Percentiles rank a stretch among this genome's conserved stretches.
Conservation (phyloP, 164 flowering plant genomes). For the Liriodendron chinense region DNA sequence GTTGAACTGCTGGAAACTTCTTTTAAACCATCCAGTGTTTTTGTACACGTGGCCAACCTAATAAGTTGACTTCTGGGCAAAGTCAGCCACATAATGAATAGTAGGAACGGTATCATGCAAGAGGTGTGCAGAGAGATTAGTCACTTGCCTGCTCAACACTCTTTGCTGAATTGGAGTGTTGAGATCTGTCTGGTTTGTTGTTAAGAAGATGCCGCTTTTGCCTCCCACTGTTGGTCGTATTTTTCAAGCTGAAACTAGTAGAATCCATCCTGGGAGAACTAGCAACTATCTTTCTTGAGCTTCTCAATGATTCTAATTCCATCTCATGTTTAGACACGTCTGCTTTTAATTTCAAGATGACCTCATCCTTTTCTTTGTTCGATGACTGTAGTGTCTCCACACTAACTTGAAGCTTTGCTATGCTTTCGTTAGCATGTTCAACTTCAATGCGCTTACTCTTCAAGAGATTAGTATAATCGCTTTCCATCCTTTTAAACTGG, state of each 20-base stretch:
- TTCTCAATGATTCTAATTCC: slow-evolving; percentile 47
- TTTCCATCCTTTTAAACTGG: slow-evolving; percentile 63
- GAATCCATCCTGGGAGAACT: slow-evolving; percentile 30
- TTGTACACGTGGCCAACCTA: not conserved
- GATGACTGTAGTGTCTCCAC: slow-evolving; percentile 54
- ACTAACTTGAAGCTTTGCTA: slow-evolving; percentile 35
- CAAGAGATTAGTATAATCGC: slow-evolving; percentile 33
- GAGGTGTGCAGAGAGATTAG: not conserved
- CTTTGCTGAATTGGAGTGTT: slow-evolving; percentile 9
- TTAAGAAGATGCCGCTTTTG: slow-evolving; percentile 19
- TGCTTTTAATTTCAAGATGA: slow-evolving; percentile 34
- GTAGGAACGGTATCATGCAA: not conserved
- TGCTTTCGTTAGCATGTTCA: slow-evolving; percentile 49
- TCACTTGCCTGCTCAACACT: slow-evolving; percentile 13
- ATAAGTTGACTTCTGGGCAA: not conserved
- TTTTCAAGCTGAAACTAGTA: slow-evolving; percentile 8
- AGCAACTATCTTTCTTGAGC: slow-evolving; percentile 32
- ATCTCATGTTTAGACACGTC: slow-evolving; percentile 46
- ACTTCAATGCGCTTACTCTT: slow-evolving; percentile 39
- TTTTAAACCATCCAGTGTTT: not conserved
- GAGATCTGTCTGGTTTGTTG: slow-evolving; percentile 32
- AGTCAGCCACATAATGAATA: not conserved
- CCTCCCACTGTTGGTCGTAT: slow-evolving; percentile 12
- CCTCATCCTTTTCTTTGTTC: slow-evolving; percentile 52
- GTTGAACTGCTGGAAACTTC: not conserved